These are phyloP conservation scores for Pythium diclinum DNA, from an alignment of 352 stramenopile genomes.

Conservation along the genomic window DNA sequence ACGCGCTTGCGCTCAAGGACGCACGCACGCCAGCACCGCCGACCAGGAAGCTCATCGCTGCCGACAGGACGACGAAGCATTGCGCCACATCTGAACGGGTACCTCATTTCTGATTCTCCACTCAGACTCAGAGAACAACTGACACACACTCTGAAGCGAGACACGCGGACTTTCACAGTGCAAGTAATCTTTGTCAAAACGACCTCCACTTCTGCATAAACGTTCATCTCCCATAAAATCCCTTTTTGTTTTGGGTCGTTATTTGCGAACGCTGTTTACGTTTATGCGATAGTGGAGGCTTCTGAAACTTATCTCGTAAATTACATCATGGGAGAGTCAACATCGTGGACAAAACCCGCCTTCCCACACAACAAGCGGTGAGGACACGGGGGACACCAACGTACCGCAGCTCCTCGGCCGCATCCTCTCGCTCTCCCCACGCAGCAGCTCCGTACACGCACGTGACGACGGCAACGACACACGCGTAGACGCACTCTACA, in stretches of 20 bases:
- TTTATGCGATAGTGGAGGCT: neutral
- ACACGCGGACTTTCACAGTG: neutral
- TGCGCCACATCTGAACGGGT: neutral
- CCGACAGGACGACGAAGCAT: neutral
- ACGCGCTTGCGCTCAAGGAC: neutral
- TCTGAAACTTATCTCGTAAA: neutral
- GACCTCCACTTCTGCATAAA: neutral
- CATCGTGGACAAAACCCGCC: neutral
- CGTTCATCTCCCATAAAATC: neutral
- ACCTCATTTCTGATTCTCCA: neutral
- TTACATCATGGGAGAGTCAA: constrained; percentile 1
- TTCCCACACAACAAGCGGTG: constrained; percentile 1
- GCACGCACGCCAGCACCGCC: neutral
- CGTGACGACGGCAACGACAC: neutral
- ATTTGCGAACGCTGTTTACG: no score
- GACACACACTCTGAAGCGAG: neutral
- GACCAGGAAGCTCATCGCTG: neutral
- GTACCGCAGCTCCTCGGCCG: neutral
- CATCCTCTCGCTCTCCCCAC: neutral
- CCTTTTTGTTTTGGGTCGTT: neutral
- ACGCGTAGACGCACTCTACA: neutral
- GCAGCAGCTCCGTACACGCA: neutral
- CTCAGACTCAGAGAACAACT: neutral
- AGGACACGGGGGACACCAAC: neutral
- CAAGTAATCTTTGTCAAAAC: constrained; percentile 2